Conservation (phyloP, 208 protist genomes). For the Leishmania tarentolae region DNA sequence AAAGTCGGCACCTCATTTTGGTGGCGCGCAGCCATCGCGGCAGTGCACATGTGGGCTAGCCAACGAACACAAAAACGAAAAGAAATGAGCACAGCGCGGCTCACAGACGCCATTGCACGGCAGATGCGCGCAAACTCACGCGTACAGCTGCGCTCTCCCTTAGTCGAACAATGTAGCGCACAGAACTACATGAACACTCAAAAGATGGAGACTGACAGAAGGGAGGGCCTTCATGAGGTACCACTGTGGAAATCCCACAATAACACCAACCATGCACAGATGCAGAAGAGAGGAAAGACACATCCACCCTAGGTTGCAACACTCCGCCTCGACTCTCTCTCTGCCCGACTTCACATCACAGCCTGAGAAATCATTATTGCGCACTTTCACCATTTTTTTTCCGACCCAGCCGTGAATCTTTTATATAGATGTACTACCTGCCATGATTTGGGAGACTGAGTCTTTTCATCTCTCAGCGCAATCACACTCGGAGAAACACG, state of each 20-base stretch:
- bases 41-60: background rate
- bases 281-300: background rate
- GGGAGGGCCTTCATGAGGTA: background rate
- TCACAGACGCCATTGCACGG: background rate
- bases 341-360: background rate
- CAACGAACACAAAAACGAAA: background rate
- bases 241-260: background rate
- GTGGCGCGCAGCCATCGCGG: background rate
- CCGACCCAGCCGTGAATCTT: background rate
- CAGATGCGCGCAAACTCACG: background rate
- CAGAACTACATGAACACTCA: background rate
- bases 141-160: background rate
- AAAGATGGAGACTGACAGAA: background rate
- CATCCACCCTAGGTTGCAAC: background rate
- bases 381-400: background rate
- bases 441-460: background rate
- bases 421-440: background rate
- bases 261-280: background rate
- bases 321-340: background rate
- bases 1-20: background rate
- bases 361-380: background rate
- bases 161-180: background rate
- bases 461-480: background rate
- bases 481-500: slow-evolving; percentile 67
- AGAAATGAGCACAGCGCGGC: background rate